These are phyloP conservation scores for Aspergillus diversus DNA, from an alignment of 495 filamentous ascomycete species.

Conservation along the genomic window DNA sequence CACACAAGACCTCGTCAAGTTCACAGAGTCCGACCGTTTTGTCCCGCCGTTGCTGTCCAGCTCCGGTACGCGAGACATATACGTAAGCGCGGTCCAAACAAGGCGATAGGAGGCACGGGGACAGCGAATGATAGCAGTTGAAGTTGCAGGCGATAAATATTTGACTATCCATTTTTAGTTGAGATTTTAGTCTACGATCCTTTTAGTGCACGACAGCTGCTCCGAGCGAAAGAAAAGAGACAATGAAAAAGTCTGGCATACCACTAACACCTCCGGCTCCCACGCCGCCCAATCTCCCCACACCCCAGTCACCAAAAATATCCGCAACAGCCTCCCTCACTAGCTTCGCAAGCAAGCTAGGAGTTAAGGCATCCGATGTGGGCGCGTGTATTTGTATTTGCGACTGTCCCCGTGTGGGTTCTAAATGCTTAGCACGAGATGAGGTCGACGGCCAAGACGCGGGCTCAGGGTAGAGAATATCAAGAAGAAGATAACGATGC, in stretches of 20 bases:
- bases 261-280: slow-evolving; percentile 64
- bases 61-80: slow-evolving; percentile 71
- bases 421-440: slow-evolving; percentile 13
- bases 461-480: slow-evolving; percentile 82
- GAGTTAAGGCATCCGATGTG: slow-evolving; percentile 66
- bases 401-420: slow-evolving; percentile 17
- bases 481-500: slow-evolving; percentile 88
- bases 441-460: slow-evolving; percentile 35
- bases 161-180: slow-evolving; percentile 63
- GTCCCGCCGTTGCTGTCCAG: slow-evolving; percentile 7
- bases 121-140: slow-evolving; percentile 85
- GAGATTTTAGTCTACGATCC: slow-evolving; percentile 12
- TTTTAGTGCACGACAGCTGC: slow-evolving; percentile 1
- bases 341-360: slow-evolving; percentile 62
- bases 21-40: slow-evolving; percentile 44
- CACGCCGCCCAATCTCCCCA: slow-evolving; percentile 61
- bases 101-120: slow-evolving; percentile 78
- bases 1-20: slow-evolving; percentile 58
- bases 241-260: slow-evolving; percentile 35
- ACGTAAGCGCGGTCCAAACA: slow-evolving; percentile 86
- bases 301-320: slow-evolving; percentile 91
- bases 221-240: slow-evolving; percentile 4
- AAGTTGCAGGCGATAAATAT: slow-evolving; percentile 90
- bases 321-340: slow-evolving; percentile 69
- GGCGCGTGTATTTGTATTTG: slow-evolving; percentile 76